phyloP scores from a whole-genome alignment of 331 rosid genomes.

The Erythrophleum ivorense region DNA sequence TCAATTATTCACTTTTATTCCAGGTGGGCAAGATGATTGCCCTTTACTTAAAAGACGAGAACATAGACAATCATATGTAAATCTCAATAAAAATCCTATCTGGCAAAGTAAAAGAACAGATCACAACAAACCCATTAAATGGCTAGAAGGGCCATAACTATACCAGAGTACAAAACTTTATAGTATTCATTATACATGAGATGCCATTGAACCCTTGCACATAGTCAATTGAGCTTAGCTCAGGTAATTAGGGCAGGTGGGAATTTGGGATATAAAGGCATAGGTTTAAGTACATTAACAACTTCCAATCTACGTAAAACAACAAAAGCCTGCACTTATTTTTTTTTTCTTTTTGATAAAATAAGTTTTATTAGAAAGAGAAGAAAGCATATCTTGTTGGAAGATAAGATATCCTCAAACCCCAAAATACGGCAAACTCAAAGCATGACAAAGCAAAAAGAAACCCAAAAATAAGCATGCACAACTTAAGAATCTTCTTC shows the following conservation, averaged over 20 bases:
- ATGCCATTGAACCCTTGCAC: no score
- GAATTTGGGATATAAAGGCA: neutral
- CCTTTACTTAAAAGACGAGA: neutral
- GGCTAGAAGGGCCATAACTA: neutral
- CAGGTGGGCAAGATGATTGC: constrained; percentile 11
- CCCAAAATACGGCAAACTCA: neutral
- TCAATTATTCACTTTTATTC: neutral
- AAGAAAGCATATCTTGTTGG: neutral
- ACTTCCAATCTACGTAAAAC: neutral
- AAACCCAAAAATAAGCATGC: neutral
- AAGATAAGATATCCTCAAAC: neutral
- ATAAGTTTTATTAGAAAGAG: neutral
- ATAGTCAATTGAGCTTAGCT: no score
- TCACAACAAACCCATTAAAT: neutral
- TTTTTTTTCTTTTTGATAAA: no score
- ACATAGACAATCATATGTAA: neutral
- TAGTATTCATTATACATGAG: neutral
- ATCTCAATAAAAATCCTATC: neutral
- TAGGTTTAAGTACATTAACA: neutral
- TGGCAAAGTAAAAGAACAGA: neutral
- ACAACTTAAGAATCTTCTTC: constrained; percentile 28
- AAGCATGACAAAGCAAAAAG: neutral
- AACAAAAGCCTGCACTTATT: neutral
- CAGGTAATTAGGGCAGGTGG: no score
- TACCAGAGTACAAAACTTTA: neutral